These are phyloP conservation scores for Suillus tomentosus DNA, from an alignment of 768 basidiomycete genomes.

Conservation along the genomic window DNA sequence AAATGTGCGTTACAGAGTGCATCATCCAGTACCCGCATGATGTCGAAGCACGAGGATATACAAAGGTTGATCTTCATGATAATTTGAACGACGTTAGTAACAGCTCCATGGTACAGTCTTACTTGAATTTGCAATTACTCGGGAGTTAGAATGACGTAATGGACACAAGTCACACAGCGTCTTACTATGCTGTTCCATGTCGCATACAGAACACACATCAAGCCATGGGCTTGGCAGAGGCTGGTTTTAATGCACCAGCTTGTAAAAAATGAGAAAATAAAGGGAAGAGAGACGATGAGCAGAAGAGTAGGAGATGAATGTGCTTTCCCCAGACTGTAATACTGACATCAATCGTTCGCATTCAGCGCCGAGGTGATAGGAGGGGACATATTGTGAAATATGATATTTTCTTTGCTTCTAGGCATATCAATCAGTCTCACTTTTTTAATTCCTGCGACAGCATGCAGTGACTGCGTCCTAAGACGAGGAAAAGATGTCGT, in stretches of 20 bases:
- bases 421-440: background rate
- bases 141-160: slow-evolving; percentile 53
- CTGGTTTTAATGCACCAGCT: slow-evolving; percentile 89
- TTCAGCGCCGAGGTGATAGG: slow-evolving; percentile 75
- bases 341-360: slow-evolving; percentile 63
- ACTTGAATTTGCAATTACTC: slow-evolving; percentile 53
- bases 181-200: slow-evolving; percentile 11
- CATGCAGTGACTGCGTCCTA: slow-evolving; percentile 71
- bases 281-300: slow-evolving; percentile 72
- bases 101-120: too few relatives aligned
- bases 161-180: background rate
- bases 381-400: slow-evolving; percentile 95
- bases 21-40: slow-evolving; percentile 91
- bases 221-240: slow-evolving; percentile 80
- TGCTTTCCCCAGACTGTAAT: background rate
- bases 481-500: slow-evolving; percentile 85
- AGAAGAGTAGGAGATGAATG: slow-evolving; percentile 72
- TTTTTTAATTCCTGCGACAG: slow-evolving; percentile 35
- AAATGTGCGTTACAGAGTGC: slow-evolving; percentile 62
- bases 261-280: slow-evolving; percentile 54
- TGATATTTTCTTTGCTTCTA: slow-evolving; percentile 43
- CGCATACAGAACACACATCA: slow-evolving; percentile 53
- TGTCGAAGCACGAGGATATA: slow-evolving; percentile 61
- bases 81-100: background rate
- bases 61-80: slow-evolving; percentile 54